These are phyloP conservation scores for Botrytis fabae DNA, from an alignment of 2,329 filamentous ascomycete species.

Conservation along the genomic window DNA sequence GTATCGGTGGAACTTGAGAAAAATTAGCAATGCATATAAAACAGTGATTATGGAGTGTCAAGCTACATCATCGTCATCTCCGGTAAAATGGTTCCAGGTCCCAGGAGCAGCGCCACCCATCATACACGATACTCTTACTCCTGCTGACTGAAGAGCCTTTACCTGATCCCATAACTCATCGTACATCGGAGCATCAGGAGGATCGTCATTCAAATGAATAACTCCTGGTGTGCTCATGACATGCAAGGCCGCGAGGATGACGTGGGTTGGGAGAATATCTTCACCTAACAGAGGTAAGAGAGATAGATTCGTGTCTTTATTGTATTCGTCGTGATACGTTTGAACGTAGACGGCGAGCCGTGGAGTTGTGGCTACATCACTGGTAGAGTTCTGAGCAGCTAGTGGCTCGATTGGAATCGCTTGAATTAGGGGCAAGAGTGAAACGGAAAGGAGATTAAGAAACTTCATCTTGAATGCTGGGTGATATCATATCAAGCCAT, in stretches of 20 bases:
- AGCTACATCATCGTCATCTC: slow-evolving; percentile 15
- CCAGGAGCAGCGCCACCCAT: slow-evolving; percentile 26
- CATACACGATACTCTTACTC: slow-evolving; percentile 28
- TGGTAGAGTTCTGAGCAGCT: not conserved
- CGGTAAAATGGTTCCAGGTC: slow-evolving; percentile 45
- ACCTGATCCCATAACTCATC: slow-evolving; percentile 26
- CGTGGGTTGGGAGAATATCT: slow-evolving; percentile 20
- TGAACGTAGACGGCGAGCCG: slow-evolving; percentile 23
- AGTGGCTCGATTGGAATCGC: slow-evolving; percentile 17
- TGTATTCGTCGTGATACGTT: slow-evolving; percentile 14
- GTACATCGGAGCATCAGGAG: slow-evolving; percentile 21
- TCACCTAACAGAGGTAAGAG: slow-evolving; percentile 20
- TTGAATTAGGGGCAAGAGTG: slow-evolving; percentile 15
- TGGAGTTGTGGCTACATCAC: slow-evolving; percentile 1
- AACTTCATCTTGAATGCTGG: slow-evolving; percentile 14
- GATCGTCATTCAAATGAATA: slow-evolving; percentile 26
- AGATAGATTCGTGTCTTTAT: slow-evolving; percentile 13
- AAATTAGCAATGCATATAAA: not conserved
- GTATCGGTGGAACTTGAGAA: slow-evolving; percentile 29
- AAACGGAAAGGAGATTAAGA: slow-evolving; percentile 3
- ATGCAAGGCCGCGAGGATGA: slow-evolving; percentile 23
- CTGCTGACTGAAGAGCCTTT: slow-evolving; percentile 18
- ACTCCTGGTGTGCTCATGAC: slow-evolving; percentile 1
- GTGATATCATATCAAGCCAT: not conserved
- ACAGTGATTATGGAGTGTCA: not conserved